Evolutionary conservation across 2,329 filamentous ascomycete species (phyloP).

Genomic region (Ophiosphaerella narmari): DNA sequence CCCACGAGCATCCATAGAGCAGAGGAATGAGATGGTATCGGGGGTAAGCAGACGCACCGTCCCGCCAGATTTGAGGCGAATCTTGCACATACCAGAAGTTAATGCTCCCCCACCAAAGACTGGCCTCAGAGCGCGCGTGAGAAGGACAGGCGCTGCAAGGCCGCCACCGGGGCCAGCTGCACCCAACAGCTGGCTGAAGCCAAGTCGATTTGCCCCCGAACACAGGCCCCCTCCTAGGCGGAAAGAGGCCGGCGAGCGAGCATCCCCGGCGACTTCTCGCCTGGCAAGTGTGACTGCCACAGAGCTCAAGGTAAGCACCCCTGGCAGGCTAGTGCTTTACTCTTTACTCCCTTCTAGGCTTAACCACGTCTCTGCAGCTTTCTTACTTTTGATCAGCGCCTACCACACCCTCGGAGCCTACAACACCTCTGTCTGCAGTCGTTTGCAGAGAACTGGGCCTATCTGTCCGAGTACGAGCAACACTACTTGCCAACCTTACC

Average conservation of each 20-base stretch:
- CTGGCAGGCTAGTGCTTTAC: neutral
- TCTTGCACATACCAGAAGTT: constrained; percentile 53
- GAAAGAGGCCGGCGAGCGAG: constrained; percentile 10
- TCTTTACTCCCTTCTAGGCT: constrained; percentile 9
- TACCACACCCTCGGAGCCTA: constrained; percentile 48
- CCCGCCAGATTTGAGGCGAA: constrained; percentile 50
- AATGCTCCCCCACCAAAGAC: constrained; percentile 52
- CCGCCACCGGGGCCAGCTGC: constrained; percentile 51
- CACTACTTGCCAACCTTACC: constrained; percentile 59
- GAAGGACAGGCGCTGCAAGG: constrained; percentile 32
- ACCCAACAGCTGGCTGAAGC: constrained; percentile 51
- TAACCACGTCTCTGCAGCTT: constrained; percentile 15
- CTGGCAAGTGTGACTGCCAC: constrained; percentile 29
- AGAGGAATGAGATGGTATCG: constrained; percentile 48
- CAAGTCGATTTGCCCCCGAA: constrained; percentile 36
- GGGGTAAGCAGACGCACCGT: constrained; percentile 49
- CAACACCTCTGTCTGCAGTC: constrained; percentile 57
- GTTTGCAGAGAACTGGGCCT: constrained; percentile 61
- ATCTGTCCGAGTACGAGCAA: constrained; percentile 62
- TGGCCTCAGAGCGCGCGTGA: constrained; percentile 35
- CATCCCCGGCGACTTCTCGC: constrained; percentile 24
- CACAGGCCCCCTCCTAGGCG: constrained; percentile 11
- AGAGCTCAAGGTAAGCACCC: constrained; percentile 31
- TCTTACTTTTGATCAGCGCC: constrained; percentile 36
- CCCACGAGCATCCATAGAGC: constrained; percentile 46